A percentile compares a stretch with the other conserved stretches of the same genome.
These are phyloP conservation scores for Phylloporus sp. DNA, from an alignment of 768 basidiomycete genomes.

Conservation along the genomic window DNA sequence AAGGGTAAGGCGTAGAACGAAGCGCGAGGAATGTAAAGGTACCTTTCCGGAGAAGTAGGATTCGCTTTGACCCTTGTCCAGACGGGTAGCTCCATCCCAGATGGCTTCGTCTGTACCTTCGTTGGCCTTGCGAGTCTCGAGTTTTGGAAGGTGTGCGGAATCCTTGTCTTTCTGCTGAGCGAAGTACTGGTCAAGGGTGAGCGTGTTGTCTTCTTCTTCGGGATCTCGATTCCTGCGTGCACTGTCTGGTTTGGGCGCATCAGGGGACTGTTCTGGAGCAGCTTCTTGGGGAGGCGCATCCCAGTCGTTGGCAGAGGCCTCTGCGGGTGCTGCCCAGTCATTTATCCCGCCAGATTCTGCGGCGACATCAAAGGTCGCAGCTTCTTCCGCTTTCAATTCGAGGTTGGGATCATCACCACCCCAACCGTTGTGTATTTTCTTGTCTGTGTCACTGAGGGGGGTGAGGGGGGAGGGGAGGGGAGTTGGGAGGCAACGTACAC, in stretches of 20 bases:
- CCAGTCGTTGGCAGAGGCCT: conserved; percentile 33
- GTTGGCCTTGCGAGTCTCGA: conserved; percentile 74
- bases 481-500: conserved; percentile 46
- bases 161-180: conserved; percentile 73
- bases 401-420: conserved; percentile 85
- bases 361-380: conserved; percentile 67
- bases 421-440: conserved; percentile 94
- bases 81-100: conserved; percentile 68
- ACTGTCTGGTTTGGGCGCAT: conserved; percentile 37
- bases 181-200: conserved; percentile 91
- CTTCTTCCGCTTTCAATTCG: conserved; percentile 79
- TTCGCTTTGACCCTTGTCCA: conserved; percentile 63
- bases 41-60: conserved; percentile 93
- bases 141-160: conserved; percentile 59
- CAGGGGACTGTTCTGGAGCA: conserved; percentile 32
- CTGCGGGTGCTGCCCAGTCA: conserved; percentile 35
- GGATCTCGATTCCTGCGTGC: conserved; percentile 50
- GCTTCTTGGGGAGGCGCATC: conserved; percentile 29
- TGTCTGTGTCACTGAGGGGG: conserved; percentile 77
- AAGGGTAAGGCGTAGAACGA: conserved; percentile 1
- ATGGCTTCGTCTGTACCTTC: conserved; percentile 67
- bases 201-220: conserved; percentile 90
- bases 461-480: conserved; percentile 8
- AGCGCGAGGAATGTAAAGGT: conserved; percentile 13
- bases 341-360: conserved; percentile 39